phyloP scores from a whole-genome alignment of 2,329 filamentous ascomycete species.

The Colletotrichum zoysiae region DNA sequence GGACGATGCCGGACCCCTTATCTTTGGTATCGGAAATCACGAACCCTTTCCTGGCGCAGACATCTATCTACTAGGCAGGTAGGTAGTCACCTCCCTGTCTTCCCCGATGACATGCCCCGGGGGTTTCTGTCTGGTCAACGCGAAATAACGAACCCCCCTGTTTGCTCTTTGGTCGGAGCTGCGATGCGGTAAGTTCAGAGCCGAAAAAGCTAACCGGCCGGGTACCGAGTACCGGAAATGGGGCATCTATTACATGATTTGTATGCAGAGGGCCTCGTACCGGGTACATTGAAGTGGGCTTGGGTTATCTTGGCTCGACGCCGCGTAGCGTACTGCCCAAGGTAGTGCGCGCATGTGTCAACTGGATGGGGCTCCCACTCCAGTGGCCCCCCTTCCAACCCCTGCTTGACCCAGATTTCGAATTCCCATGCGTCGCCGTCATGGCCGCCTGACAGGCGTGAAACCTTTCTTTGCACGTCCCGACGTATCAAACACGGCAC shows the following conservation, averaged over 20 bases:
- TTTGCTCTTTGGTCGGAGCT: background rate
- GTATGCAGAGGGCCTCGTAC: constrained; percentile 17
- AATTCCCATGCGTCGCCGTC: constrained; percentile 4
- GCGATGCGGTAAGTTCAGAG: constrained; percentile 7
- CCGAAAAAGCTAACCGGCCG: constrained; percentile 5
- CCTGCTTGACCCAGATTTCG: background rate
- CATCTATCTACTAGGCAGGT: background rate
- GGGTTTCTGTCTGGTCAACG: constrained; percentile 7
- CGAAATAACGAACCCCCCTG: constrained; percentile 1
- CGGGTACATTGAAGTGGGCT: constrained; percentile 7
- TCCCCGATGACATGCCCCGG: background rate
- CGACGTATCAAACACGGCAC: background rate
- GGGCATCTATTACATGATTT: constrained; percentile 19
- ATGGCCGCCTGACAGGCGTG: constrained; percentile 5
- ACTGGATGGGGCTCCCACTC: background rate
- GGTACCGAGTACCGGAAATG: constrained; percentile 28
- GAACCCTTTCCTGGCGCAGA: constrained; percentile 11
- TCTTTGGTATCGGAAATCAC: constrained; percentile 24
- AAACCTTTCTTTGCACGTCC: background rate
- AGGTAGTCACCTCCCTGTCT: background rate
- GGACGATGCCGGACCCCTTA: constrained; percentile 36
- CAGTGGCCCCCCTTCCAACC: background rate
- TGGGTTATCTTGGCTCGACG: background rate
- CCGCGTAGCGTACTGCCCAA: background rate
- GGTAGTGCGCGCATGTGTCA: constrained; percentile 27